These are phyloP conservation scores for Solanum etuberosum DNA, from an alignment of 257 asterid genomes.

Conservation along the genomic window DNA sequence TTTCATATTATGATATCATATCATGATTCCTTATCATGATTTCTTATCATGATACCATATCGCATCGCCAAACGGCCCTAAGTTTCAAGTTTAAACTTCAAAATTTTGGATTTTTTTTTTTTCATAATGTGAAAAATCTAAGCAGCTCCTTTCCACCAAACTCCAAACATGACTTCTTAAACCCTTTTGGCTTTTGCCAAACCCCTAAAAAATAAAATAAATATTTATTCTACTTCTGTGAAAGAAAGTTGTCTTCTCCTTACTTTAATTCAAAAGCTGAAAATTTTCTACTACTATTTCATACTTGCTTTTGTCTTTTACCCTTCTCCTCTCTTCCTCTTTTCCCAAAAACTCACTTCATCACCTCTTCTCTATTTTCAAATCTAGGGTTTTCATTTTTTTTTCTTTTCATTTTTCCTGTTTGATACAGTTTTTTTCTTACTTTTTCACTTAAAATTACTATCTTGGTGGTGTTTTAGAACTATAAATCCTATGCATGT, in stretches of 20 bases:
- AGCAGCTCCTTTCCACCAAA: not conserved
- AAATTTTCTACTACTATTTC: slow-evolving; percentile 23
- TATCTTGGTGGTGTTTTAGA: slow-evolving; percentile 3
- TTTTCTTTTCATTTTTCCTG: not conserved
- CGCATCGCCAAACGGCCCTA: rapidly evolving
- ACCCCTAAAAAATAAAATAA: not conserved
- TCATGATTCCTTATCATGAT: too few species aligned
- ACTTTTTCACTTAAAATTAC: slow-evolving; percentile 8
- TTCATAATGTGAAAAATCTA: not conserved
- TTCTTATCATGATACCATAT: too few species aligned
- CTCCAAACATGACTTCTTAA: slow-evolving; percentile 2
- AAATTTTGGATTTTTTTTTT: too few species aligned
- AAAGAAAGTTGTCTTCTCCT: slow-evolving; percentile 18
- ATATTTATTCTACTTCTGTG: not conserved
- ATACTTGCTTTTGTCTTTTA: slow-evolving; percentile 68
- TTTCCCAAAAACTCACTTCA: slow-evolving; percentile 19
- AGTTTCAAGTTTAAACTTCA: not conserved
- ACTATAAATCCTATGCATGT: slow-evolving; percentile 36
- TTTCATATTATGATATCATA: too few species aligned
- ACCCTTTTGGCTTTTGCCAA: not conserved
- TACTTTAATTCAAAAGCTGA: slow-evolving; percentile 51
- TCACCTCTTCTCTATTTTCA: slow-evolving; percentile 21
- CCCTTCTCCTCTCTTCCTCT: slow-evolving; percentile 25
- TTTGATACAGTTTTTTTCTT: slow-evolving; percentile 7
- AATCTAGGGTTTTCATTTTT: slow-evolving; percentile 68